A percentile compares a stretch with the other conserved stretches of the same genome.
These are phyloP conservation scores for Mimosa pudica DNA, from an alignment of 306 rosid genomes.

Conservation along the genomic window DNA sequence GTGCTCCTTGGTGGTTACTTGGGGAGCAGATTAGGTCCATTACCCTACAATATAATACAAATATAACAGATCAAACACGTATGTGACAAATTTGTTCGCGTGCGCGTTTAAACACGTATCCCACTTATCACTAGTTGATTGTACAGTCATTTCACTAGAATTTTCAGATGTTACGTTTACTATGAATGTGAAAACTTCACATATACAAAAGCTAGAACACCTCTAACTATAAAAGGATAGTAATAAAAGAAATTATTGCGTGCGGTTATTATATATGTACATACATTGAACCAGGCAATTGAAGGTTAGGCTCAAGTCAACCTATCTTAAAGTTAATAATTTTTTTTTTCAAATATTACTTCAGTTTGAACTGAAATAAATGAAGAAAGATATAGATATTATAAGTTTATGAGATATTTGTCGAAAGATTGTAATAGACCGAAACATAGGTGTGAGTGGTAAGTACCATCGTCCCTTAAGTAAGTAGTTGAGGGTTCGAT, in stretches of 20 bases:
- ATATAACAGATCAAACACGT: too few relatives aligned
- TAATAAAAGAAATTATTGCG: neutral
- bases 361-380: neutral
- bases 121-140: neutral
- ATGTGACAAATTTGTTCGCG: neutral
- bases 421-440: neutral
- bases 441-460: neutral
- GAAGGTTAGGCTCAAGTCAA: neutral
- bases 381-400: neutral
- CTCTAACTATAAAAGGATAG: neutral
- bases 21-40: too few relatives aligned
- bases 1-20: too few relatives aligned
- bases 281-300: neutral
- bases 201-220: neutral
- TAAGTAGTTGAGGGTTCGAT: too few relatives aligned
- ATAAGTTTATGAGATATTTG: neutral
- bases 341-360: neutral
- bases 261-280: too few relatives aligned
- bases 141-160: neutral
- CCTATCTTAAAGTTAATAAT: neutral
- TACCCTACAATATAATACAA: too few relatives aligned
- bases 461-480: too few relatives aligned
- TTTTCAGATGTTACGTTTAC: conserved; percentile 1
- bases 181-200: neutral
- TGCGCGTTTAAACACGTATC: neutral